phyloP scores from a whole-genome alignment of 768 basidiomycete genomes.

The Tricholoma hemisulphureum region DNA sequence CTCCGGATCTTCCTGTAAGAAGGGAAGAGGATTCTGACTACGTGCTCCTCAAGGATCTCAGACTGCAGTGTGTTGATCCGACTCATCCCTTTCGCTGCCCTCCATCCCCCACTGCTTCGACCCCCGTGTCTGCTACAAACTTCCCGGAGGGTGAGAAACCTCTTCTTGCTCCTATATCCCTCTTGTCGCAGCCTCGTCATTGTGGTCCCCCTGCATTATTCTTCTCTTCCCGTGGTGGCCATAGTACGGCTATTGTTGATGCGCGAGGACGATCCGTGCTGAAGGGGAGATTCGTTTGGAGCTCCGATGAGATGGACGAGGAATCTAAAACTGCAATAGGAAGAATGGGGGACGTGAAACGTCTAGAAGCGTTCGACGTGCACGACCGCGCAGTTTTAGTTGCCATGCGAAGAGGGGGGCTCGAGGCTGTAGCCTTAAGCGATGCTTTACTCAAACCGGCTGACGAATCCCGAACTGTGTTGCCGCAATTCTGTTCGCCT shows the following conservation, averaged over 20 bases:
- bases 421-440: constrained; percentile 77
- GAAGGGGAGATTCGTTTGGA: constrained; percentile 80
- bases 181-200: constrained; percentile 74
- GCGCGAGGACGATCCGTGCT: constrained; percentile 82
- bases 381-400: constrained; percentile 74
- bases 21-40: constrained; percentile 73
- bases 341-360: constrained; percentile 79
- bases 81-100: constrained; percentile 69
- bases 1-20: constrained; percentile 78
- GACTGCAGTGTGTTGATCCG: constrained; percentile 79
- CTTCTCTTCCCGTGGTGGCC: constrained; percentile 85
- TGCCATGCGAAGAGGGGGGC: constrained; percentile 82
- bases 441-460: constrained; percentile 80
- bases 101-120: constrained; percentile 32
- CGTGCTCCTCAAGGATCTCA: constrained; percentile 67
- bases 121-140: constrained; percentile 16
- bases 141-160: constrained; percentile 45
- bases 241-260: constrained; percentile 86
- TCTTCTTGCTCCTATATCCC: constrained; percentile 68
- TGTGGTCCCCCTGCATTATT: constrained; percentile 87
- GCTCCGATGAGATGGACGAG: constrained; percentile 56
- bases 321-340: constrained; percentile 35
- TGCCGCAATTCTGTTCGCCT: constrained; percentile 72
- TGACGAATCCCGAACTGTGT: constrained; percentile 67
- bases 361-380: constrained; percentile 80